These are phyloP conservation scores for Fusarium pseudoanthophilum DNA, from an alignment of 2,329 filamentous ascomycete species.

Conservation along the genomic window DNA sequence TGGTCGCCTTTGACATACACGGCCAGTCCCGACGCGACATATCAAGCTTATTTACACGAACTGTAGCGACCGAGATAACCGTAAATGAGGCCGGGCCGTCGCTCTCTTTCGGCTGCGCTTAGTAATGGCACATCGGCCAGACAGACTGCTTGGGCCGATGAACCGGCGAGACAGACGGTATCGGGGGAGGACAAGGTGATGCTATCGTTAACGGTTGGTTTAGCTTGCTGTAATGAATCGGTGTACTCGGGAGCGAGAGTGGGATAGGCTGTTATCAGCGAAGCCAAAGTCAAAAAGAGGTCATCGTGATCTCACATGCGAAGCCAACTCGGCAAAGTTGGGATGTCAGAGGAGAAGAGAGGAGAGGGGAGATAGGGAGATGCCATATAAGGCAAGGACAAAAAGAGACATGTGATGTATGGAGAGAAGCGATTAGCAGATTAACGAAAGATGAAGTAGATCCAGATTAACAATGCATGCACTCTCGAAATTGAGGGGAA, in stretches of 20 bases:
- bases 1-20: not conserved
- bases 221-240: not conserved
- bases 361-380: not conserved
- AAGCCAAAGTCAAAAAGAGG: not conserved
- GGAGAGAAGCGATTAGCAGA: not conserved
- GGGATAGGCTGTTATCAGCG: not conserved
- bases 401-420: not conserved
- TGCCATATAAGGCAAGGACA: not conserved
- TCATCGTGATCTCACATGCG: not conserved
- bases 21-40: not conserved
- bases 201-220: not conserved
- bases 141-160: too few species aligned
- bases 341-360: not conserved
- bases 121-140: not conserved
- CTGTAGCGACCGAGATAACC: not conserved
- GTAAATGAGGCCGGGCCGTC: not conserved
- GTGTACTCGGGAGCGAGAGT: not conserved
- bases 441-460: conserved; percentile 4
- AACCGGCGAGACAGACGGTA: not conserved
- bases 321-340: not conserved
- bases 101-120: not conserved
- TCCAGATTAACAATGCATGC: not conserved
- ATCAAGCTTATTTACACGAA: not conserved
- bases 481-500: not conserved
- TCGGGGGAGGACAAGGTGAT: not conserved